phyloP scores from a whole-genome alignment of 495 filamentous ascomycete species.

The Aspergillus funiculosus region DNA sequence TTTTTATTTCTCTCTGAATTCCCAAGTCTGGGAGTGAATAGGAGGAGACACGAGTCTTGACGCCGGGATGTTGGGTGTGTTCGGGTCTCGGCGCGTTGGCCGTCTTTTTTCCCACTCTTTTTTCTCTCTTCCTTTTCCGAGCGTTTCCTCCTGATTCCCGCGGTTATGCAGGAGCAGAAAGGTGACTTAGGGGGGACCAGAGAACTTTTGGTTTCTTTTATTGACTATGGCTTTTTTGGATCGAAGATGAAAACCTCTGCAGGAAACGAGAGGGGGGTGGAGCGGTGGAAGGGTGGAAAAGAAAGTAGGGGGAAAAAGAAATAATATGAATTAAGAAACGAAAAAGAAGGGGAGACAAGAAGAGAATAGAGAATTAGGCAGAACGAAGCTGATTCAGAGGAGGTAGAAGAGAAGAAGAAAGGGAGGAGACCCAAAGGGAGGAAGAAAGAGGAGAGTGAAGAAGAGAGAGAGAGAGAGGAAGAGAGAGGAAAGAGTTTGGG shows the following conservation, averaged over 20 bases:
- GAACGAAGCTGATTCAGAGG: constrained; percentile 23
- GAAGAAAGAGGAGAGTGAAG: constrained; percentile 19
- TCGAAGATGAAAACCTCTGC: constrained; percentile 1
- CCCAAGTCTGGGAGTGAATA: background rate
- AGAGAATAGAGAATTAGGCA: constrained; percentile 25
- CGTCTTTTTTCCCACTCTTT: constrained; percentile 8
- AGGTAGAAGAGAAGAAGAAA: constrained; percentile 15
- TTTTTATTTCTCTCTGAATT: constrained; percentile 9
- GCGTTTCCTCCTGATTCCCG: constrained; percentile 10
- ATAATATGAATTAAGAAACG: constrained; percentile 13
- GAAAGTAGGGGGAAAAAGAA: constrained; percentile 12
- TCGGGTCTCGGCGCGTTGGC: constrained; percentile 14
- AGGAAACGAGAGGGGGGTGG: constrained; percentile 3
- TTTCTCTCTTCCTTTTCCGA: constrained; percentile 13
- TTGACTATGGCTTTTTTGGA: background rate
- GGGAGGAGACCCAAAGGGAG: constrained; percentile 18
- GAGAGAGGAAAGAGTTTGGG: constrained; percentile 25
- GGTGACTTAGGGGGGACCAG: constrained; percentile 4
- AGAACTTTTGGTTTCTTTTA: constrained; percentile 4
- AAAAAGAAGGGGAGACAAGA: constrained; percentile 23
- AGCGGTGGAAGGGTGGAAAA: constrained; percentile 10
- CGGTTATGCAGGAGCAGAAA: background rate
- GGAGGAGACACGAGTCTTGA: constrained; percentile 7
- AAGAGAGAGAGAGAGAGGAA: constrained; percentile 29
- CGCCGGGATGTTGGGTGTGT: background rate